Percentiles rank a stretch among this genome's conserved stretches.
phyloP scores from a whole-genome alignment of 768 basidiomycete genomes.

The Xerocomellus intermedius region DNA sequence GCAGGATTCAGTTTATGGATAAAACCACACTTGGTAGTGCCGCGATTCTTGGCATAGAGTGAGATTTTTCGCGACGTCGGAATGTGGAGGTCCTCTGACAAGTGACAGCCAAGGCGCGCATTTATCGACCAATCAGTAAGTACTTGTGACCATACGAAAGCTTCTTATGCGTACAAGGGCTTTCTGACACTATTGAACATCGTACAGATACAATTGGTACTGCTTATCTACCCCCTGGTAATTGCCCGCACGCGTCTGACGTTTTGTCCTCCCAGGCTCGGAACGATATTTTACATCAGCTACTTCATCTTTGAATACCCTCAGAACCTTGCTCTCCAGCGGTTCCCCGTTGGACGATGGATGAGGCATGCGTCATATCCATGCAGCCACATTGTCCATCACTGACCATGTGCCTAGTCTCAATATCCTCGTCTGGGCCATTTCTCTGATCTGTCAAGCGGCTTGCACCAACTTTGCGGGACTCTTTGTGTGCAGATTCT shows the following conservation, averaged over 20 bases:
- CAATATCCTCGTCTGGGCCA: slow-evolving; percentile 66
- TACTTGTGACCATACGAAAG: background rate
- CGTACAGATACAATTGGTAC: slow-evolving; percentile 63
- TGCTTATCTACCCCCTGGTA: background rate
- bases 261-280: slow-evolving; percentile 48
- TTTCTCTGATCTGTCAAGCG: slow-evolving; percentile 59
- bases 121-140: slow-evolving; percentile 64
- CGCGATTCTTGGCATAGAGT: slow-evolving; percentile 72
- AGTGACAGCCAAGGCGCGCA: slow-evolving; percentile 52
- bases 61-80: slow-evolving; percentile 11
- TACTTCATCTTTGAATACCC: slow-evolving; percentile 74
- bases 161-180: background rate
- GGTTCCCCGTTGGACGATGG: slow-evolving; percentile 77
- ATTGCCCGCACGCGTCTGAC: background rate
- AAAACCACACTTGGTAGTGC: slow-evolving; percentile 68
- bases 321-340: slow-evolving; percentile 68
- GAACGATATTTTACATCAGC: slow-evolving; percentile 71
- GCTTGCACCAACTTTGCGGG: slow-evolving; percentile 71
- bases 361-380: slow-evolving; percentile 53
- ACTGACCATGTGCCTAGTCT: slow-evolving; percentile 36
- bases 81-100: background rate
- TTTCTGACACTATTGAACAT: background rate
- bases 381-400: background rate
- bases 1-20: slow-evolving; percentile 80
- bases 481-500: slow-evolving; percentile 58